phyloP scores from a whole-genome alignment of 177 flowering plant species.

The Tripterygium wilfordii region DNA sequence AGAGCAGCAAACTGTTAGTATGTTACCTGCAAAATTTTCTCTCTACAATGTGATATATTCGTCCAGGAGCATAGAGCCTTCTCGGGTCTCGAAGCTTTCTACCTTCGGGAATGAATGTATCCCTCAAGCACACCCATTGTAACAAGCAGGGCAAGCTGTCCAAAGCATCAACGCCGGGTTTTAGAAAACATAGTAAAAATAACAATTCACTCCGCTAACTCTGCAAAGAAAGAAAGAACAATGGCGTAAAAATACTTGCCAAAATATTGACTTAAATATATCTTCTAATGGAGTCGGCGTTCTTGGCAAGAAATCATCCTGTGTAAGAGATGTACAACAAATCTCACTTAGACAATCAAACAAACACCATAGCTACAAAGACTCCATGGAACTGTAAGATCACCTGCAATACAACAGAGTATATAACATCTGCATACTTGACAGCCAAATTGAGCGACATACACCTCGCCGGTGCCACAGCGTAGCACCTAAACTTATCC shows the following conservation, averaged over 20 bases:
- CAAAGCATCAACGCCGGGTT: conserved; percentile 61
- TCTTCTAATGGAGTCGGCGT: conserved; percentile 91
- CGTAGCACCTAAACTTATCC: conserved; percentile 45
- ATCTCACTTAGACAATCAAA: conserved; percentile 4
- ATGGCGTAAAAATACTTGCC: conserved; percentile 36
- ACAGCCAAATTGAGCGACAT: conserved; percentile 92
- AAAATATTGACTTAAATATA: conserved; percentile 75
- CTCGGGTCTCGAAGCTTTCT: conserved; percentile 86
- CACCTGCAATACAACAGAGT: conserved; percentile 82
- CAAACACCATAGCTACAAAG: conserved; percentile 1
- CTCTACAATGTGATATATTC: conserved; percentile 93
- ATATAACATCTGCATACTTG: conserved; percentile 79
- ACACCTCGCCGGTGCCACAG: conserved; percentile 85
- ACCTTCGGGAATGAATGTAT: conserved; percentile 84
- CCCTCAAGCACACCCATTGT: conserved; percentile 76
- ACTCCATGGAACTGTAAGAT: background rate
- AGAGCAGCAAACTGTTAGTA: no score
- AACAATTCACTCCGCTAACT: conserved; percentile 12
- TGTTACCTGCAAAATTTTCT: conserved; percentile 92
- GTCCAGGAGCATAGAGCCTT: conserved; percentile 91
- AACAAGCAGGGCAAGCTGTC: conserved; percentile 95
- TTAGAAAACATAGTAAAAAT: conserved; percentile 38
- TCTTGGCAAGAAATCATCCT: conserved; percentile 97
- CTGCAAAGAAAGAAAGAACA: background rate
- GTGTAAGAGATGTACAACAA: conserved; percentile 9